Evolutionary conservation across 306 rosid genomes (phyloP).

Genomic region (Medicago truncatula): MtrunA17r5.0-ANR NC_053042.1:3330001-3330500

Average conservation of each 20-base stretch:
- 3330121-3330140: constrained; percentile 56
- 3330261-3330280: constrained; percentile 40
- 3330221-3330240: constrained; percentile 63
- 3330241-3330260: constrained; percentile 9
- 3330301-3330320: constrained; percentile 54
- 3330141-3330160: constrained; percentile 56
- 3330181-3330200: constrained; percentile 4
- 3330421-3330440: not conserved
- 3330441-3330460: too few species aligned
- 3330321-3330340: constrained; percentile 43
- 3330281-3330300: constrained; percentile 54
- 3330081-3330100: constrained; percentile 59
- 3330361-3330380: constrained; percentile 60
- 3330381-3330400: constrained; percentile 42
- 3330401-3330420: not conserved
- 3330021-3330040: not conserved
- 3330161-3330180: constrained; percentile 14
- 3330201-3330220: constrained; percentile 31
- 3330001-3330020: not conserved
- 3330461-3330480: too few species aligned
- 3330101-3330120: constrained; percentile 43
- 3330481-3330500: too few species aligned
- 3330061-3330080: constrained; percentile 63
- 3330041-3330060: constrained; percentile 73
- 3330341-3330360: constrained; percentile 71